phyloP scores from a whole-genome alignment of 768 basidiomycete species.

The Agrocybe chaxingu region DNA sequence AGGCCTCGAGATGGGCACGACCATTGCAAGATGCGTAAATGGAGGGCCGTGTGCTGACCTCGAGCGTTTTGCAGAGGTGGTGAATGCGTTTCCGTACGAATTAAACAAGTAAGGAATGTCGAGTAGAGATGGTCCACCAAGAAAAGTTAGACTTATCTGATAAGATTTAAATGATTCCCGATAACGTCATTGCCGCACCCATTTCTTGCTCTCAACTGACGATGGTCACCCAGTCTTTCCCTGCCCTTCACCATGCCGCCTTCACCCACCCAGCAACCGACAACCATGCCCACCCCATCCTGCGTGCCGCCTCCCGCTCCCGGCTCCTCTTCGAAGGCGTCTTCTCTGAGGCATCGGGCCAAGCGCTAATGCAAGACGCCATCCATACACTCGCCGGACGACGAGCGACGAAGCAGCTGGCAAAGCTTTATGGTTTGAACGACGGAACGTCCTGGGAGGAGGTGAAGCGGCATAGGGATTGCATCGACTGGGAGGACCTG shows the following conservation, averaged over 20 bases:
- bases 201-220: too few relatives aligned
- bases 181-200: too few relatives aligned
- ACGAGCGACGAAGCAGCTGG: conserved; percentile 55
- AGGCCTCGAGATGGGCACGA: conserved; percentile 37
- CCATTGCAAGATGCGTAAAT: conserved; percentile 40
- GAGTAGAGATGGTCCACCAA: too few relatives aligned
- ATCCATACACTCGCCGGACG: conserved; percentile 55
- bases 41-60: conserved; percentile 18
- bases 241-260: conserved; percentile 24
- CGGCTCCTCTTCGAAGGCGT: conserved; percentile 59
- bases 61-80: conserved; percentile 20
- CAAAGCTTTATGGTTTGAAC: conserved; percentile 41
- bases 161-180: too few relatives aligned
- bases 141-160: too few relatives aligned
- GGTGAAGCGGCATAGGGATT: conserved; percentile 44
- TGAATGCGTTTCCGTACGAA: conserved; percentile 24
- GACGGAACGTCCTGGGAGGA: conserved; percentile 51
- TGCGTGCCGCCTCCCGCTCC: conserved; percentile 42
- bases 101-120: conserved; percentile 5
- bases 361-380: conserved; percentile 48
- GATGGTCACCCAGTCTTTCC: conserved; percentile 3
- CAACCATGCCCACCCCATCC: conserved; percentile 77
- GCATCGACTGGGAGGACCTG: conserved; percentile 50
- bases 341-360: conserved; percentile 60
- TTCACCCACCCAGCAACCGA: conserved; percentile 58